Base-by-base conservation (phyloP, 495 filamentous ascomycete genomes). In the Talaromyces borbonicus region DNA sequence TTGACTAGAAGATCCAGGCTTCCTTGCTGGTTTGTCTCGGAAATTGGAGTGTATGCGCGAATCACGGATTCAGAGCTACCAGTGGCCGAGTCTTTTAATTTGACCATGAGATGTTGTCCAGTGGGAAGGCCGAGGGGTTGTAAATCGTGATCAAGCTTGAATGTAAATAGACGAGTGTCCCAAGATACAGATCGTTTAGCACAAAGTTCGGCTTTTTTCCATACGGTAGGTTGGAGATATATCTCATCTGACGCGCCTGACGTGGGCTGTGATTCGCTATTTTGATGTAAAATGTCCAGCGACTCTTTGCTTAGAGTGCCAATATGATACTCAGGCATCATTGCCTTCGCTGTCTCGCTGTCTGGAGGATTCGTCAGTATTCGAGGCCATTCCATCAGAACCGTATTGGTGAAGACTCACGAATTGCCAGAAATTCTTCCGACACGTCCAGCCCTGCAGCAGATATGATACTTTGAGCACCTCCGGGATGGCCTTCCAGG, bases 401-500 rank as follows among this genome's bases (percentile, higher is more conserved):
- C 5, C 5, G 40, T 25, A n/a, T 9, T 7, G 18, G 5, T n/a
- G 29, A 30, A 33, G 20, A 72, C 85, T 75, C 77, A 88, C 87
- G 90, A 50, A 97, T 97, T 18, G 84, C 87, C 63, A 95, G 77
- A 58, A 97, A 97, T 53, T 97, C 90, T 52, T 96, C 90, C 0
- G 84, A 85, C n/a, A 73, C 79, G 67, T 97, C 89, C 48, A 85
- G 68, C 2, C 85, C 89, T 15, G 89, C 90, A 2, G 83, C 87
- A 35, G 82, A 80, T 46, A 81, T 77, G 57, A 97, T 96, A 59
- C 87, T 93, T 47, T 84, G 78, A 4, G 86, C 88, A 43, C 90
- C 90, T 36, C 90, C 90, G 2, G 90, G 90, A 65, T 97, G 90
- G 8, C 74, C 85, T 51, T 88, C 75, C 6, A 97, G 66, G 60